These are phyloP conservation scores for Paecilomyces sp. DNA, from an alignment of 2,329 filamentous ascomycete genomes.

Conservation along the genomic window DNA sequence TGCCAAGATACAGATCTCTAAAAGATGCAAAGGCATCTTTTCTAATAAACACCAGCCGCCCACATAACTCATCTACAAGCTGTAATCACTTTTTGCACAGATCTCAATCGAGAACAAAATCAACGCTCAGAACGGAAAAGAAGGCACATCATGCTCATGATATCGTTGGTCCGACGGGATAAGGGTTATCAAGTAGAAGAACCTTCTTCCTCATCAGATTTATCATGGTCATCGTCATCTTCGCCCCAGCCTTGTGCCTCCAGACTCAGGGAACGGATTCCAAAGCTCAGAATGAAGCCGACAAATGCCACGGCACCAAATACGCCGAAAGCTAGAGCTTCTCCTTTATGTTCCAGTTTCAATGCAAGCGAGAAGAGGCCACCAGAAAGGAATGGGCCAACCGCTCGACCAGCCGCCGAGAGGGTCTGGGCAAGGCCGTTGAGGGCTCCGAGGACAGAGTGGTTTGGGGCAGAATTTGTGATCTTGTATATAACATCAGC, in stretches of 20 bases:
- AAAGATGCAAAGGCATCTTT: neutral
- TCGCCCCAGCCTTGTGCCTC: conserved; percentile 52
- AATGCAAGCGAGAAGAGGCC: conserved; percentile 75
- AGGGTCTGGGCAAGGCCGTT: conserved; percentile 93
- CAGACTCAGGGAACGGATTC: conserved; percentile 59
- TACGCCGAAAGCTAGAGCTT: conserved; percentile 75
- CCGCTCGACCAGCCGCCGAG: conserved; percentile 79
- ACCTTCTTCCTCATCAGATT: conserved; percentile 41
- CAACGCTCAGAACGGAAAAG: neutral
- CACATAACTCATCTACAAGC: neutral
- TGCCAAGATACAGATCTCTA: neutral
- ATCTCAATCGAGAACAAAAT: neutral
- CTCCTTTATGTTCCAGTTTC: conserved; percentile 68
- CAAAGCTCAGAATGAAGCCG: conserved; percentile 73
- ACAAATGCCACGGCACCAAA: conserved; percentile 77
- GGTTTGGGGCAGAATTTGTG: conserved; percentile 83
- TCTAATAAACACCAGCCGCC: neutral
- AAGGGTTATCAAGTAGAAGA: neutral
- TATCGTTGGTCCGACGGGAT: neutral
- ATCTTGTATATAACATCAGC: conserved; percentile 49
- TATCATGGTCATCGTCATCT: conserved; percentile 32
- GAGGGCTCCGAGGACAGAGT: conserved; percentile 77
- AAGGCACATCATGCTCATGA: neutral
- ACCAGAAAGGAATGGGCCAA: conserved; percentile 83
- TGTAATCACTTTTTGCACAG: neutral